Base-by-base conservation (phyloP, 1,284 basidiomycete genomes). In the Cutaneotrichosporon sp. region DNA sequence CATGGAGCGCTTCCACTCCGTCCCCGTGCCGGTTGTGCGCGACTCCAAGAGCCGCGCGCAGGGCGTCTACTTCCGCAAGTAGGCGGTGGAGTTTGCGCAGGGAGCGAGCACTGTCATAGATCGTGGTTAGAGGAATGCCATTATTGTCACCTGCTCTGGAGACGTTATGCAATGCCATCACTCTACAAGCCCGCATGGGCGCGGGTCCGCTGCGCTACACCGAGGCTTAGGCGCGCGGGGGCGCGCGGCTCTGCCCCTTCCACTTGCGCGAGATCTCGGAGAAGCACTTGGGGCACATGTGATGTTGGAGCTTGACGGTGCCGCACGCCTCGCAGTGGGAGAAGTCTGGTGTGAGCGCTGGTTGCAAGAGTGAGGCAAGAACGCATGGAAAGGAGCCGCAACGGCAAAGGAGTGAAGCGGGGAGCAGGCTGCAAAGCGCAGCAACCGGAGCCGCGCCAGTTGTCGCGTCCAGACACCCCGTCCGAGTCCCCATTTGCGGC, bases 311-410 rank as follows among this genome's bases (percentile, higher is more conserved):
- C 79, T 97, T 97, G 53, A 92, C 86, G 13, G 84, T 82, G 33
- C 93, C 93, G 72, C 95, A 97, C n/a, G 85, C 90, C n/a, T 89
- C 87, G 75, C 95, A 98, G 72, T 89, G 87, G 60, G 92, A 90
- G 69, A 98, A 86, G 77, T 95, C 95, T 97, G 65, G 2, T 16
- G 54, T 60, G 22, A 60, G 59, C 38, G 29, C 29, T 29, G 29
- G 9, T 29, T 29, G 29, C 5, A 29, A n/a, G n/a, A n/a, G n/a
- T n/a, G n/a, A n/a, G n/a, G n/a, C n/a, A n/a, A n/a, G n/a, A n/a
- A n/a, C n/a, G n/a, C n/a, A n/a, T n/a, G 22, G 22, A 53, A 42
- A n/a, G n/a, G 34, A 63, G 33, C 60, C 9, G 5, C 29, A 29
- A n/a, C n/a, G n/a, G 29, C 29, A 29, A 29, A 29, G 29, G 29